Evolutionary conservation across 805 yeast species (phyloP), one percentile per base, ranked within the genome.

Genomic region (Kodamaea lidongshanica): DNA sequence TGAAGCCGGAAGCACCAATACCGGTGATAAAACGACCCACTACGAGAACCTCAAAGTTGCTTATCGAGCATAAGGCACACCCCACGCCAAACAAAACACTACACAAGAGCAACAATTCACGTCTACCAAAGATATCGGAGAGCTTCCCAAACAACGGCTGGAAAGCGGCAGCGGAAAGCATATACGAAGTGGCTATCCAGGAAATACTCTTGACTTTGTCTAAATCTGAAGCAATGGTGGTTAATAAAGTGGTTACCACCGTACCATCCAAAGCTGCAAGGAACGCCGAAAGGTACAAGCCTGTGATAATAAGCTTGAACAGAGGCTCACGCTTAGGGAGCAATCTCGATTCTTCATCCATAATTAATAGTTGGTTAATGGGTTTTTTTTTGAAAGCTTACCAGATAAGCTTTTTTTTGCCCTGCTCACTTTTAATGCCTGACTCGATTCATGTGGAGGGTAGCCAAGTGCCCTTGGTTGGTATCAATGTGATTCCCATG

Each of bases 1-100:
- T 74, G 46, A 86, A 71, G 1, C 95, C 95, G 5, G 94, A 92
- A n/a, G 94, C 95, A 8, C 95, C 95, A 33, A 82, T 70, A 12
- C 96, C 96, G 15, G 94, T 77, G 29, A 86, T 64, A 38, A 84
- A 74, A 44, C 85, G 61, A 4, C 81, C 81, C 16, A 71, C 38
- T 6, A 78, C 72, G 39, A 80, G 60, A 32, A 64, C 41, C 25
- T 58, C 40, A 9, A 45, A 71, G 47, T 53, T 74, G 53, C 59
- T 55, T 1, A 79, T 68, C 1, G 65, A 76, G 48, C 84, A 77
- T 27, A 76, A 63, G 8, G 71, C 44, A 31, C 70, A 65, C 1
- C 70, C 88, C 2, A 75, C 22, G 2, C 73, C 68, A 46, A 80
- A 80, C n/a, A 70, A 54, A 1, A 56, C 40, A 30, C 74, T 67